Conservation (phyloP, 202 grass and related monocot species). For the Panicum virgatum region DNA sequence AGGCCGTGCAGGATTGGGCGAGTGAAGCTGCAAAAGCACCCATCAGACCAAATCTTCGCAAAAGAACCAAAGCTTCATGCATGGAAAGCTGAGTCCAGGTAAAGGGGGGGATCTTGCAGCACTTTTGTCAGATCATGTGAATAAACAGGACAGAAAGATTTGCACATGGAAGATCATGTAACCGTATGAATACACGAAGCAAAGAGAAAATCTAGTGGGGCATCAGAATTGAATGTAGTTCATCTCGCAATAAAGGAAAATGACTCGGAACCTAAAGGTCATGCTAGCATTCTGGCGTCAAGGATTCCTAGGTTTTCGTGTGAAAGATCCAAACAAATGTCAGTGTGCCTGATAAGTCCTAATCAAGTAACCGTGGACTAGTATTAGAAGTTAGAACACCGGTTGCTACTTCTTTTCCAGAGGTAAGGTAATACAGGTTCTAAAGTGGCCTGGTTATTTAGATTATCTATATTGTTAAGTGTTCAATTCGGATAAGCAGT, state of each 20-base stretch:
- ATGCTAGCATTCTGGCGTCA: neutral
- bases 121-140: conserved; percentile 30
- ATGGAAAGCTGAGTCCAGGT: conserved; percentile 26
- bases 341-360: neutral
- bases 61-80: conserved; percentile 18
- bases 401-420: neutral
- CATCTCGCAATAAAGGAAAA: neutral
- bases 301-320: neutral
- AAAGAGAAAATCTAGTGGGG: neutral
- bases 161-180: neutral
- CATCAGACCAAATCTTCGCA: conserved; percentile 25
- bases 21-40: conserved; percentile 54
- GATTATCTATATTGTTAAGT: neutral
- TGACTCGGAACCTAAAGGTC: neutral
- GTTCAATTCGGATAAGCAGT: neutral
- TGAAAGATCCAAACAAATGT: conserved; percentile 2
- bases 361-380: neutral
- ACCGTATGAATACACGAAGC: neutral
- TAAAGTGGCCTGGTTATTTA: neutral
- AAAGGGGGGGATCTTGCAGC: conserved; percentile 5
- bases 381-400: neutral
- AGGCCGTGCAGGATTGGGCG: conserved; percentile 88
- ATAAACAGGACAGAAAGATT: neutral
- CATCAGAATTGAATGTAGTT: neutral
- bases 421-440: neutral